Evolutionary conservation across 2,329 filamentous ascomycete genomes (phyloP).

Genomic region (Colletotrichum lindemuthianum): DNA sequence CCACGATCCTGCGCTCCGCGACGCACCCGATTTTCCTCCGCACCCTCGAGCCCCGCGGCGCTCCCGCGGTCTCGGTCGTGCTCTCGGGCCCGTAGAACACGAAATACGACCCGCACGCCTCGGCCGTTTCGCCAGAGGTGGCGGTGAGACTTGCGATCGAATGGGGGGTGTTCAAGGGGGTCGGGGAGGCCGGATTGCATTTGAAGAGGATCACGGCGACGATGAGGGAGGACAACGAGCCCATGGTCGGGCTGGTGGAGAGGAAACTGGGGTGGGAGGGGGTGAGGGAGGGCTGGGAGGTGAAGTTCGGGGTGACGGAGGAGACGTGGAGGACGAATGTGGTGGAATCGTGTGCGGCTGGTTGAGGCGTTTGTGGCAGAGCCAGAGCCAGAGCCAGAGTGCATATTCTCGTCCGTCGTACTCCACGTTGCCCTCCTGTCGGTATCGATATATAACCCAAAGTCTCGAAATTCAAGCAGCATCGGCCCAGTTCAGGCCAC

Average conservation of each 20-base stretch:
- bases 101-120: slow-evolving; percentile 34
- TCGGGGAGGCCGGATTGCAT: slow-evolving; percentile 40
- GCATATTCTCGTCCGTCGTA: too few relatives aligned
- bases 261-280: slow-evolving; percentile 40
- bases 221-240: slow-evolving; percentile 38
- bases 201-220: slow-evolving; percentile 43
- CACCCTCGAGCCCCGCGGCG: slow-evolving; percentile 39
- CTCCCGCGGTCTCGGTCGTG: slow-evolving; percentile 39
- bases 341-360: too few relatives aligned
- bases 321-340: slow-evolving; percentile 32
- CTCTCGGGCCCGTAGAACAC: slow-evolving; percentile 38
- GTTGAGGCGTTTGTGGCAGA: too few relatives aligned
- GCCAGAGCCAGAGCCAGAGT: too few relatives aligned
- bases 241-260: slow-evolving; percentile 40
- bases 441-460: too few relatives aligned
- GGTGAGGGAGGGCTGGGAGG: slow-evolving; percentile 36
- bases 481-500: too few relatives aligned
- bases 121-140: slow-evolving; percentile 30
- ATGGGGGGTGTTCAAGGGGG: slow-evolving; percentile 41
- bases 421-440: too few relatives aligned
- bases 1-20: slow-evolving; percentile 38
- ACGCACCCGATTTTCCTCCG: slow-evolving; percentile 41
- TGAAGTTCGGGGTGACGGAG: slow-evolving; percentile 41
- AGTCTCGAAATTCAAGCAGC: too few relatives aligned
- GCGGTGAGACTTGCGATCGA: slow-evolving; percentile 39